These are phyloP conservation scores for Magnolia kwangsiensis DNA, from an alignment of 164 flowering plant genomes.

Conservation along the genomic window DNA sequence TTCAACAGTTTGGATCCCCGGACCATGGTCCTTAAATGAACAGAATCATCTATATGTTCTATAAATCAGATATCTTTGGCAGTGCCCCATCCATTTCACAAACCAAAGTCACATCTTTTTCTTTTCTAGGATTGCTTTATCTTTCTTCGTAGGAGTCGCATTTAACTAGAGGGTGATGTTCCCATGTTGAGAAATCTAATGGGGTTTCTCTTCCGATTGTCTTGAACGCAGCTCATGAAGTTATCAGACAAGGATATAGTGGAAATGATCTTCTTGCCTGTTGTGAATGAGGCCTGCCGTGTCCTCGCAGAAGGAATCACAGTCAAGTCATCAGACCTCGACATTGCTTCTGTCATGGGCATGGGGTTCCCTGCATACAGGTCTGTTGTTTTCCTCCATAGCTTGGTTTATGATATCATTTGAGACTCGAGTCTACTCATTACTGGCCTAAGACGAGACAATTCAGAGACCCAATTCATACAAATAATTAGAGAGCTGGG, in stretches of 20 bases:
- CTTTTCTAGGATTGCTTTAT: no score
- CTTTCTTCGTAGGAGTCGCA: no score
- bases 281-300: constrained; percentile 92
- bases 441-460: not conserved
- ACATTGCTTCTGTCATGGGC: constrained; percentile 82
- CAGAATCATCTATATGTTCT: no score
- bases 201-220: not conserved
- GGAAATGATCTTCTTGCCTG: constrained; percentile 92
- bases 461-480: not conserved
- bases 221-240: constrained; percentile 40
- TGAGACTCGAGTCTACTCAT: not conserved
- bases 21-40: no score
- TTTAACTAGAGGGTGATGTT: not conserved
- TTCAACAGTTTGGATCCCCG: not conserved
- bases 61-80: no score
- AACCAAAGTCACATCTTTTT: no score
- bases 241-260: constrained; percentile 68
- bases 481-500: not conserved
- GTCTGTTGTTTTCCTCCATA: constrained; percentile 26
- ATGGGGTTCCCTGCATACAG: constrained; percentile 97
- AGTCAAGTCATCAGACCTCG: constrained; percentile 89
- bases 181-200: not conserved
- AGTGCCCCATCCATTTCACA: no score
- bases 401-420: not conserved
- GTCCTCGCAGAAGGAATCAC: constrained; percentile 85